These are phyloP conservation scores for Clonostachys solani DNA, from an alignment of 2,329 filamentous ascomycete genomes.

Conservation along the genomic window DNA sequence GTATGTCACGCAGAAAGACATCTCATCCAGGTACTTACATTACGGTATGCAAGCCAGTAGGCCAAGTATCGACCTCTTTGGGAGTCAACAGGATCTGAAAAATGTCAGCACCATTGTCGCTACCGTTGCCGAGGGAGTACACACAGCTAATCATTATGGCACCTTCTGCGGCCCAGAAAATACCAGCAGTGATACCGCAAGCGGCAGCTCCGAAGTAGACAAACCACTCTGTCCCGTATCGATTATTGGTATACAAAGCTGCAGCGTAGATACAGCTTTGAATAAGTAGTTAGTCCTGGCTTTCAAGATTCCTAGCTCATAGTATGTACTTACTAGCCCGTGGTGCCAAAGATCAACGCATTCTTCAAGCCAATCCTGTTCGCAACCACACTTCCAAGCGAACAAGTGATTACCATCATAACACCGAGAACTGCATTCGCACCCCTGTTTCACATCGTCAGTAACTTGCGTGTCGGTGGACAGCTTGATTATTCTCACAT, in stretches of 20 bases:
- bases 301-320: no score
- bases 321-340: constrained; percentile 9
- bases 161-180: constrained; percentile 74
- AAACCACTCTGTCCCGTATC: constrained; percentile 66
- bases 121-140: constrained; percentile 4
- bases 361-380: constrained; percentile 67
- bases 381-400: constrained; percentile 59
- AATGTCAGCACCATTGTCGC: no score
- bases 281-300: no score
- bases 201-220: constrained; percentile 63
- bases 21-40: background rate
- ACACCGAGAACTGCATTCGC: constrained; percentile 70
- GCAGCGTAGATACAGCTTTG: constrained; percentile 60
- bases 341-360: constrained; percentile 67
- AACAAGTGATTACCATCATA: constrained; percentile 69
- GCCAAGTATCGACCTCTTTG: constrained; percentile 2
- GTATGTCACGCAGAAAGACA: background rate
- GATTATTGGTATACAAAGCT: constrained; percentile 68
- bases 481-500: background rate
- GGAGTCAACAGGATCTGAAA: constrained; percentile 13
- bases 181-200: constrained; percentile 65
- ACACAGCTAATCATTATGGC: constrained; percentile 71
- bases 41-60: constrained; percentile 38
- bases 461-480: background rate
- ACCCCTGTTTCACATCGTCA: constrained; percentile 18